Base-by-base conservation (phyloP, 495 filamentous ascomycete species). In the Lasiosphaeria miniovina region DNA sequence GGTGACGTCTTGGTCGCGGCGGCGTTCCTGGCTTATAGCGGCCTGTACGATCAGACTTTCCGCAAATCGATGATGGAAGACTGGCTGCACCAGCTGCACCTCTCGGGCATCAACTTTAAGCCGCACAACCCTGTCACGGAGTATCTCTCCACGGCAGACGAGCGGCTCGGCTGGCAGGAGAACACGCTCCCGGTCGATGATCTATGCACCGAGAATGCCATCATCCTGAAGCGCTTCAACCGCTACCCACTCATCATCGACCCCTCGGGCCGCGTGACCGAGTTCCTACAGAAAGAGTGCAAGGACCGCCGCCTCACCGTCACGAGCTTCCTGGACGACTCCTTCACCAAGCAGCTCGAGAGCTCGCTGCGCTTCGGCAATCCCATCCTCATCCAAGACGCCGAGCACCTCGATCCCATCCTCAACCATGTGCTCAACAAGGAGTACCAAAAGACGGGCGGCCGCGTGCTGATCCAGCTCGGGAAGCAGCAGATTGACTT, bases 401-500 rank as follows among this genome's bases (percentile, higher is more conserved):
- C 94, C 4, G 94, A 99, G 74, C 90, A 98, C 69, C 75, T 99
- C 55, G 94, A 99, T 69, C 94, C 94, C 6, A 89, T 99, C 54
- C 86, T 99, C 67, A 99, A 96, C 70, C 95, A 99, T 68, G 93
- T 99, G 50, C 85, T 99, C 72, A 99, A 99, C 77, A 98, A 98
- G 73, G 94, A 99, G 68, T 98, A 99, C 73, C 94, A 99, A 73
- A 96, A 92, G 77, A 99, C 94, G n/a, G 94, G 94, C 57, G 94
- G 94, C 12, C 93, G 94, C 82, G 94, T 99, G 41, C 84, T 99
- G 51, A 98, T 98, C 60, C 94, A 98, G 71, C 88, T 99, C 36
- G 94, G 94, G 65, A 97, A 93, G 73, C 95, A 99, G 75, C 93
- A 98, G 72, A 99, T 99, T 58, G 94, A 99, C 75, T 98, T 99